Base-by-base conservation (phyloP, 192 early-diverging fungal species). In the Coemansia biformis region DNA sequence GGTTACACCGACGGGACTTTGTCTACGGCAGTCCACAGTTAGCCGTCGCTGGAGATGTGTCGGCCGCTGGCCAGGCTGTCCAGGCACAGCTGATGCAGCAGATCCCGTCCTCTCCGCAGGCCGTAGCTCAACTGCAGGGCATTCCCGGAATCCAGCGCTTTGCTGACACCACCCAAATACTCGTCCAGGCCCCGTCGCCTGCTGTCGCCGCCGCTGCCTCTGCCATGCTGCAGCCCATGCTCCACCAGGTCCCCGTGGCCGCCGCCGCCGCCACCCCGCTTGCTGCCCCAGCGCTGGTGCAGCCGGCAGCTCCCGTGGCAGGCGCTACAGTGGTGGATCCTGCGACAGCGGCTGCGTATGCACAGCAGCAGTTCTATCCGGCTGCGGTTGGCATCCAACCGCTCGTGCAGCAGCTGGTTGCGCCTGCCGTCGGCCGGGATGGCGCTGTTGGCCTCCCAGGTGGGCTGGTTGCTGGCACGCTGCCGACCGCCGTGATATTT, bases 291-390 rank as follows among this genome's bases (percentile, higher is more conserved):
- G 37, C 41, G 7, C 49, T 31, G 0, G 44, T 5, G 0, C 28
- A 41, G 35, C 24, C 34, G 17, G 51, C 46, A 0, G 38, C 33
- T 26, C 57, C 28, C 1, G 33, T 31, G n/a, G 35, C 41, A 5
- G 48, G 38, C 5, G 47, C 49, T 8, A 38, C 26, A 5, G 24
- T 38, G 16, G 44, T 46, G 0, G 56, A 48, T 2, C 51, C 46
- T 1, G 46, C 26, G 16, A 43, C 31, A 2, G 51, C 48, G 2
- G 42, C 51, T 8, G 48, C 48, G n/a, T 59, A 68, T 22, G 48
- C 53, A 0, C 66, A 69, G 46, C 66, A 61, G 19, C 66, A 69
- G 45, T 45, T 53, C 30, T 69, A 62, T 16, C 66, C 66, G 0
- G 54, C 56, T 21, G 46, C 55, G 3, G 43, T 48, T 4, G 59